These are phyloP conservation scores for Daedaleopsis sinensis DNA, from an alignment of 768 basidiomycete genomes.

Conservation along the genomic window DNA sequence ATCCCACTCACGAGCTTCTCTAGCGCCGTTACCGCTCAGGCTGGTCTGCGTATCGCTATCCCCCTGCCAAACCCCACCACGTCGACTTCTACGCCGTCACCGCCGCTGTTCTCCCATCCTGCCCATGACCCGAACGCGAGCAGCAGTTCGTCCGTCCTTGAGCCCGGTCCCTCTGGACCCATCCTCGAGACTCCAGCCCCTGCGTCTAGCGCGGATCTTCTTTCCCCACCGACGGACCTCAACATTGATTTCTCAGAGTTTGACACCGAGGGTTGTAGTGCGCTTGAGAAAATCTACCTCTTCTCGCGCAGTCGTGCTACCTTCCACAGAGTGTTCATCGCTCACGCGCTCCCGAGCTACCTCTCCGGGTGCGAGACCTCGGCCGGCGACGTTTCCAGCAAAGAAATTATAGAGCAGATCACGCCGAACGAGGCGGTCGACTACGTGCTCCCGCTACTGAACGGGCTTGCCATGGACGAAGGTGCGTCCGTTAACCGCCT, in stretches of 20 bases:
- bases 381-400: constrained; percentile 9
- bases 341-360: constrained; percentile 79
- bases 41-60: constrained; percentile 24
- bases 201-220: constrained; percentile 6
- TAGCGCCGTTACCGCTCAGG: constrained; percentile 7
- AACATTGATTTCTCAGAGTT: constrained; percentile 44
- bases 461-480: constrained; percentile 81
- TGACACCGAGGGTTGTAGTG: constrained; percentile 81
- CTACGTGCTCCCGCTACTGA: constrained; percentile 91
- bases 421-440: constrained; percentile 87
- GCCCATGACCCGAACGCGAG: constrained; percentile 13
- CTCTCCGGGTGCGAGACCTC: constrained; percentile 44
- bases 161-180: constrained; percentile 2
- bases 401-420: constrained; percentile 46
- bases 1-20: constrained; percentile 12
- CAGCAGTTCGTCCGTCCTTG: constrained; percentile 5
- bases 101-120: constrained; percentile 17
- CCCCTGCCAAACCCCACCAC: constrained; percentile 24
- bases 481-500: constrained; percentile 48
- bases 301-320: constrained; percentile 77
- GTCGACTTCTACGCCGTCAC: constrained; percentile 23
- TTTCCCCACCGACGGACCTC: constrained; percentile 11
- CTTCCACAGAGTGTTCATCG: constrained; percentile 80
- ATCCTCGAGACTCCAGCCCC: constrained; percentile 6
- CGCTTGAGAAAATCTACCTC: constrained; percentile 91